Evolutionary conservation across 257 asterid genomes (phyloP), one percentile per base, ranked within the genome.

Genomic region (Paulownia fortunei): DNA sequence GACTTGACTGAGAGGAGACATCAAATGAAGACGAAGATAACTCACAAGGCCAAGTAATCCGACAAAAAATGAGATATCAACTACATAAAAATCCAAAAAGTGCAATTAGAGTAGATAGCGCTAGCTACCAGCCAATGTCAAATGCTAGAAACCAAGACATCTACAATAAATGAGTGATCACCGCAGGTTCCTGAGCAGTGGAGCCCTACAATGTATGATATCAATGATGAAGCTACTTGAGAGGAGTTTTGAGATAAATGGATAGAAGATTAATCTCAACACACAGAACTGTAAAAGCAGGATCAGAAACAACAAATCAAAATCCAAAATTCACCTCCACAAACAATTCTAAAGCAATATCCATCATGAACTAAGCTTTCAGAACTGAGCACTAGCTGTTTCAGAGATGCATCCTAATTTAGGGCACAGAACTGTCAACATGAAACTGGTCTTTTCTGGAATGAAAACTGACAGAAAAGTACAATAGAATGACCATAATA

Each of bases 61-160:
- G 76, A 83, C 85, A 83, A 78, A 67, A n/a, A 60, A 26, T 46
- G 65, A 71, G 73, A 83, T 76, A 69, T 72, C 76, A 74, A 63
- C 47, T 42, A 36, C 58, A 52, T 30, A 44, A 75, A 64, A 74
- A 65, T 61, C 85, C 73, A 76, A 72, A 81, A 86, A 67, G 80
- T 27, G 81, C 83, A 81, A 74, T 73, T 76, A n/a, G 49, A 69
- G 34, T 39, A 54, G 82, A 78, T 77, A 74, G 80, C 62, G 61
- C 83, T n/a, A 78, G 73, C 76, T 81, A 79, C 42, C 82, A 39
- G 56, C 79, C 74, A 37, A 60, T 72, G 75, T 30, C 69, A 55
- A 77, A 65, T 59, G 15, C 51, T 71, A 66, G 54, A 66, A 49
- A 5, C 36, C 44, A 63, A 11, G 49, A 55, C 41, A 77, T 80